Base-by-base conservation (phyloP, 192 early-diverging fungal genomes). In the Umbelopsis sp. region DNA sequence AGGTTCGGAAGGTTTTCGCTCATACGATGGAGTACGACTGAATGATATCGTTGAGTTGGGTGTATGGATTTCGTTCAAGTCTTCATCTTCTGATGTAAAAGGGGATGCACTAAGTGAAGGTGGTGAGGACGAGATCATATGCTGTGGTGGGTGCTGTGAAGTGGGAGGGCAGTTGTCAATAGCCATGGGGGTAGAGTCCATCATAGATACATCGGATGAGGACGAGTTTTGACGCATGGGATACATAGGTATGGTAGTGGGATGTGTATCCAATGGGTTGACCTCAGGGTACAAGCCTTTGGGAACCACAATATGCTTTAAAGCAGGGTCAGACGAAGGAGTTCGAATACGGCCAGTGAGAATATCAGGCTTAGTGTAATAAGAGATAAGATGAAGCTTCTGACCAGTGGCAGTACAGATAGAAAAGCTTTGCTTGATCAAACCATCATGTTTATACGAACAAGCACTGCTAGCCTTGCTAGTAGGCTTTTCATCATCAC, bases 401-500 rank as follows among this genome's bases (percentile, higher is more conserved):
- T 92, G 89, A 66, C 91, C 89, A 52, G 88, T 86, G 11, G 88
- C 84, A 9, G 94, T 95, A 65, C 88, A 88, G 68, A 97, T 93
- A 18, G 91, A 92, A 51, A 97, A 91, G 3, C 91, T 90, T 85
- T 95, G 94, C 75, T 97, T 97, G 8, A 94, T 87, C 49, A 96
- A 81, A 23, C 95, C 95, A 74, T 90, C 87, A 49, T 90, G 87
- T 68, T 93, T 93, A 71, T 84, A 91, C 71, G 80, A 79, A 45
- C 81, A 86, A 66, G 78, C 74, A 21, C 75, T 50, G 2, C 71
- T 52, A 15, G 72, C 66, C 10, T 76, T 73, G 22, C 46, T 64
- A 27, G 61, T 73, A 41, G 77, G 70, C 8, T 78, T 74, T 22
- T 72, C 67, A 67, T 73, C 71, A 55, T 73, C 71, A 67, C 71